These are phyloP conservation scores for Penstemon barbatus DNA, from an alignment of 257 asterid genomes.

Conservation along the genomic window DNA sequence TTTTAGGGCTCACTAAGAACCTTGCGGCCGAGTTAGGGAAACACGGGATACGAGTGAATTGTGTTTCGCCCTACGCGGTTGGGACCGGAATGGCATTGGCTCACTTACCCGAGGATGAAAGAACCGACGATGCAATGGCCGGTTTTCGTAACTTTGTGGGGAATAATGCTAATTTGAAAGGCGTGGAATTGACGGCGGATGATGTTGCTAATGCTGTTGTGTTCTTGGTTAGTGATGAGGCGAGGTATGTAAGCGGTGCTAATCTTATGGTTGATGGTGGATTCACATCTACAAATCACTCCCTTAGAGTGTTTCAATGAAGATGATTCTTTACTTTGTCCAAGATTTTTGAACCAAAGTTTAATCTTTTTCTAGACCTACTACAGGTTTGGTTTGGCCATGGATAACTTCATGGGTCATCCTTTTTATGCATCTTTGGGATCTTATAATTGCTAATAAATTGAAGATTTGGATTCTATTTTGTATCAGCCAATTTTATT, in stretches of 20 bases:
- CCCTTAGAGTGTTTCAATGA: slow-evolving; percentile 65
- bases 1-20: slow-evolving; percentile 72
- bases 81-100: slow-evolving; percentile 65
- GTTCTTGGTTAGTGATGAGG: slow-evolving; percentile 87
- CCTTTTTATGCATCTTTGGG: no score
- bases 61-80: slow-evolving; percentile 85
- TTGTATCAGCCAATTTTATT: no score
- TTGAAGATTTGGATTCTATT: no score
- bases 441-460: no score
- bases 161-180: slow-evolving; percentile 72
- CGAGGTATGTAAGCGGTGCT: slow-evolving; percentile 78
- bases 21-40: slow-evolving; percentile 93
- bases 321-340: neutral
- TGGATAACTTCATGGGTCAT: no score
- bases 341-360: neutral
- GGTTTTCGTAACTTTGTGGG: slow-evolving; percentile 64
- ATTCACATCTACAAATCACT: slow-evolving; percentile 60
- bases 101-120: slow-evolving; percentile 73
- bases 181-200: slow-evolving; percentile 57
- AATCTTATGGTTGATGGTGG: slow-evolving; percentile 95
- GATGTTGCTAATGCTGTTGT: slow-evolving; percentile 83
- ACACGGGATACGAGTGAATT: slow-evolving; percentile 78
- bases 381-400: no score
- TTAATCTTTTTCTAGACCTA: no score
- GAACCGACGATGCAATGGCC: slow-evolving; percentile 59